These are phyloP conservation scores for Rhizopus arrhizus DNA, from an alignment of 371 early-diverging fungal species.

Conservation along the genomic window DNA sequence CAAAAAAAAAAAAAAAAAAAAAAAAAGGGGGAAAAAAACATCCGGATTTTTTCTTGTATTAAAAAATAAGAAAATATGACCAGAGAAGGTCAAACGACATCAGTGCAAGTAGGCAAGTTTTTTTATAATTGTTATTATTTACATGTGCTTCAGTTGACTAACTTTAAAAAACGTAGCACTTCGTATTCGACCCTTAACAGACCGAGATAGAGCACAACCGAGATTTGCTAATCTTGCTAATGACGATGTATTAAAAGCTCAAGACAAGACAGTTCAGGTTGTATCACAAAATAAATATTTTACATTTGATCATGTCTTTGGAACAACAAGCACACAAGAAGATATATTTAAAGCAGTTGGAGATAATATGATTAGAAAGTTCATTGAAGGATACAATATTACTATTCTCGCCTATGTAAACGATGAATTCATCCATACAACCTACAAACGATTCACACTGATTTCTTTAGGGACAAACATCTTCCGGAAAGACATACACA, in stretches of 20 bases:
- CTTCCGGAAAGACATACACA: slow-evolving; percentile 96
- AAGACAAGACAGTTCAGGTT: slow-evolving; percentile 33
- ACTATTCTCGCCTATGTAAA: slow-evolving; percentile 92
- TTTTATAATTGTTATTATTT: background rate
- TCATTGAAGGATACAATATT: slow-evolving; percentile 73
- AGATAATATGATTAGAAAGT: slow-evolving; percentile 32
- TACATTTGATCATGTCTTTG: slow-evolving; percentile 42
- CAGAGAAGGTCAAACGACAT: slow-evolving; percentile 24
- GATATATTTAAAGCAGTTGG: slow-evolving; percentile 33
- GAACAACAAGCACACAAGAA: slow-evolving; percentile 30
- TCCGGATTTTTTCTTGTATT: background rate
- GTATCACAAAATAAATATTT: slow-evolving; percentile 38
- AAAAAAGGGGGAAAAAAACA: too few relatives aligned
- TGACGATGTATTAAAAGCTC: slow-evolving; percentile 31
- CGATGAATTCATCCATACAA: background rate
- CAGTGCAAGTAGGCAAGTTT: slow-evolving; percentile 30
- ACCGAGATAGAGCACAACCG: slow-evolving; percentile 35
- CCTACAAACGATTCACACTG: background rate
- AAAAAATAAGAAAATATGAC: slow-evolving; percentile 1
- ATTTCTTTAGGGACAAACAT: slow-evolving; percentile 68
- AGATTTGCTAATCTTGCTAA: slow-evolving; percentile 38
- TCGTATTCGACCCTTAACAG: slow-evolving; percentile 37
- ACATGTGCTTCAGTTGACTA: background rate
- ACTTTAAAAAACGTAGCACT: slow-evolving; percentile 19
- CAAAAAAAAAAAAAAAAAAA: too few relatives aligned